Evolutionary conservation across 2,329 filamentous ascomycete species (phyloP).

Genomic region (Akanthomyces dipterigenus): DNA sequence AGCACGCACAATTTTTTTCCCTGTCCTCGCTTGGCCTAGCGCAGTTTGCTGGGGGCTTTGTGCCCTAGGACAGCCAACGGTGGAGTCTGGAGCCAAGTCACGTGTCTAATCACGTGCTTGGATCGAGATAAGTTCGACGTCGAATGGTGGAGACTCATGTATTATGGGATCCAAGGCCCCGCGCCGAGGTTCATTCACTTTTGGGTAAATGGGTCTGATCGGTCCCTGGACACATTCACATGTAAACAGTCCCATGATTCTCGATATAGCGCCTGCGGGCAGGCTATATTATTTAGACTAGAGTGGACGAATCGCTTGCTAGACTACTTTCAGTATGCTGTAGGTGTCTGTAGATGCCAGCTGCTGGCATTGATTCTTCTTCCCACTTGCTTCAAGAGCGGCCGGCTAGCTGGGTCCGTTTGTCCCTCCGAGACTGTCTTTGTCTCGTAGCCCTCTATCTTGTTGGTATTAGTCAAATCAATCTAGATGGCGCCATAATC

Average conservation of each 20-base stretch:
- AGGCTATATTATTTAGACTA: not conserved
- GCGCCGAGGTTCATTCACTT: slow-evolving; percentile 5
- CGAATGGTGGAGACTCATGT: not conserved
- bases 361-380: not conserved
- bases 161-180: not conserved
- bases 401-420: slow-evolving; percentile 9
- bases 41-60: slow-evolving; percentile 22
- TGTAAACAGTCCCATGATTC: not conserved
- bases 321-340: slow-evolving; percentile 3
- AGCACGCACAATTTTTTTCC: slow-evolving; percentile 25
- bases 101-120: slow-evolving; percentile 7
- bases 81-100: slow-evolving; percentile 3
- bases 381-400: slow-evolving; percentile 1
- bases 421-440: slow-evolving; percentile 9
- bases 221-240: not conserved
- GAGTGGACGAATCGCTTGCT: slow-evolving; percentile 7
- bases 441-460: slow-evolving; percentile 9
- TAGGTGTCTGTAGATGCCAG: slow-evolving; percentile 4
- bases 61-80: slow-evolving; percentile 24
- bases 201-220: slow-evolving; percentile 2
- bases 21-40: slow-evolving; percentile 18
- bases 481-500: slow-evolving; percentile 10
- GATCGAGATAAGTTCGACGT: not conserved
- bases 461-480: slow-evolving; percentile 11
- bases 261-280: not conserved